Evolutionary conservation across 2,329 filamentous ascomycete genomes (phyloP).

Genomic region (Lasiodiplodia theobromae): DNA sequence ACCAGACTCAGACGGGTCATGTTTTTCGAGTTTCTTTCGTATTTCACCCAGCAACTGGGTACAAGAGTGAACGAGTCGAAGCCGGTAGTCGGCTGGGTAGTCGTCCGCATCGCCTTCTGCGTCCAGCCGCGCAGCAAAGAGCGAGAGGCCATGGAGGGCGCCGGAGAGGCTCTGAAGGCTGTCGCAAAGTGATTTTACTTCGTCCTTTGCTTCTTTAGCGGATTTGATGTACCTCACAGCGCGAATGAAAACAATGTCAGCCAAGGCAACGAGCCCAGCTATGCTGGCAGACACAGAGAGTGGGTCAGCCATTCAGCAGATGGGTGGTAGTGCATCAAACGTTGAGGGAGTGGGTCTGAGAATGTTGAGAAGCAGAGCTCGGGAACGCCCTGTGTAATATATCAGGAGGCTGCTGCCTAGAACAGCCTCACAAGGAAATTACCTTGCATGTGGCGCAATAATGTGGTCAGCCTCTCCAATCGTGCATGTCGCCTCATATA

Average conservation of each 20-base stretch:
- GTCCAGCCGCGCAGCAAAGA: not conserved
- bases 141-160: not conserved
- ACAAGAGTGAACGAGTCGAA: not conserved
- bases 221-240: not conserved
- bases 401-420: too few relatives aligned
- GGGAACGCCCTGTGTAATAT: too few relatives aligned
- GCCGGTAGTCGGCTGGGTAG: not conserved
- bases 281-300: not conserved
- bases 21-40: not conserved
- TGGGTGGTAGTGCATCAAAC: too few relatives aligned
- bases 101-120: not conserved
- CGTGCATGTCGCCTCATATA: too few relatives aligned
- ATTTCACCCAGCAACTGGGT: not conserved
- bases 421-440: too few relatives aligned
- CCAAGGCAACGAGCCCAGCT: not conserved
- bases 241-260: conserved; percentile 1
- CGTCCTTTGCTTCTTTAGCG: not conserved
- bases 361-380: too few relatives aligned
- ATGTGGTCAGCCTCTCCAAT: too few relatives aligned
- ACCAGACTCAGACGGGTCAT: not conserved
- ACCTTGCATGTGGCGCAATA: too few relatives aligned
- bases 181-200: not conserved
- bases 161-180: not conserved
- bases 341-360: too few relatives aligned
- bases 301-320: not conserved